These are phyloP conservation scores for Lyophyllum semitale DNA, from an alignment of 768 basidiomycete genomes.

Conservation along the genomic window DNA sequence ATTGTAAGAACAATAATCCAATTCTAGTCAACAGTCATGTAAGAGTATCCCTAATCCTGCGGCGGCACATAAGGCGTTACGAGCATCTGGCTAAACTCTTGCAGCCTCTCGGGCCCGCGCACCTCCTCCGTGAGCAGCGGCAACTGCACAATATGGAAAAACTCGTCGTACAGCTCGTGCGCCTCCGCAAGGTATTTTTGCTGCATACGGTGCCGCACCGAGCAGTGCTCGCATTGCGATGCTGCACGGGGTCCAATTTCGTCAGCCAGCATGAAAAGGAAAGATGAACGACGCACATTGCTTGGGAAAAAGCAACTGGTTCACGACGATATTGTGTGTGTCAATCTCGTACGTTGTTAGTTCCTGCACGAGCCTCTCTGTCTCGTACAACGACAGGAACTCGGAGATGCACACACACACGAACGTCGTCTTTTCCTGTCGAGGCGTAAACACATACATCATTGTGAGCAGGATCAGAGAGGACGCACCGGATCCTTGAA, in stretches of 20 bases:
- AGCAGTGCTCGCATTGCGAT: slow-evolving; percentile 94
- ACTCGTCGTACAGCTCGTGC: slow-evolving; percentile 96
- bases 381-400: slow-evolving; percentile 97
- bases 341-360: slow-evolving; percentile 94
- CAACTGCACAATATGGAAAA: slow-evolving; percentile 95
- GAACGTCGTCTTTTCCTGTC: slow-evolving; percentile 93
- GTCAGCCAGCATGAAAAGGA: background rate
- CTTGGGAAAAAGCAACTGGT: slow-evolving; percentile 95
- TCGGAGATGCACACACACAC: slow-evolving; percentile 99
- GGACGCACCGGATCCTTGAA: slow-evolving; percentile 94
- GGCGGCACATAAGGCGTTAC: slow-evolving; percentile 75
- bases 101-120: slow-evolving; percentile 90
- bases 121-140: slow-evolving; percentile 97
- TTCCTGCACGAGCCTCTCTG: slow-evolving; percentile 96
- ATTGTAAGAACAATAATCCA: slow-evolving; percentile 6
- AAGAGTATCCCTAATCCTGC: slow-evolving; percentile 30
- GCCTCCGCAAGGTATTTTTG: slow-evolving; percentile 97
- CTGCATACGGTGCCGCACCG: slow-evolving; percentile 95
- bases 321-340: slow-evolving; percentile 98
- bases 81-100: slow-evolving; percentile 91
- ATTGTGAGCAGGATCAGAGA: background rate
- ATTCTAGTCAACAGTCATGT: background rate
- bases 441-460: background rate
- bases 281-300: slow-evolving; percentile 46
- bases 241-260: slow-evolving; percentile 57